These are phyloP conservation scores for Suillus subalutaceus DNA, from an alignment of 768 basidiomycete species.

Conservation along the genomic window DNA sequence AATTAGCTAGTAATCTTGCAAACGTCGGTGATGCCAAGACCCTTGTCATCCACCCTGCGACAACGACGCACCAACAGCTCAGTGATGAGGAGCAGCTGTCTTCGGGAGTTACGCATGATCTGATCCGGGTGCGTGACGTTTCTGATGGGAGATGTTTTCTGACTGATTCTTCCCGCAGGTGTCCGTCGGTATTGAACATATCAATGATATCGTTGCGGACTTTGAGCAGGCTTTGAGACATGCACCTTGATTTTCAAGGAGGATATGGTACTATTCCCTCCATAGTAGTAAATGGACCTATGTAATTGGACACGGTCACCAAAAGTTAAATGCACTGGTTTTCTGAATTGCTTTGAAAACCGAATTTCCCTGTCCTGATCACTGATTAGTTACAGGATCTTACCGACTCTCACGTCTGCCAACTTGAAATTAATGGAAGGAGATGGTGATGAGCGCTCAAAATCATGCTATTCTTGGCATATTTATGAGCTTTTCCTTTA, in stretches of 20 bases:
- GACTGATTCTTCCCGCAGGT: conserved; percentile 29
- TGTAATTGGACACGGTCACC: not conserved
- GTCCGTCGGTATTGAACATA: conserved; percentile 47
- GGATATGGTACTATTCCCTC: not conserved
- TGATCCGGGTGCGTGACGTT: conserved; percentile 51
- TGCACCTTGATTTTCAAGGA: conserved; percentile 15
- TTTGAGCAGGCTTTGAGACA: conserved; percentile 42
- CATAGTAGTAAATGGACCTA: not conserved
- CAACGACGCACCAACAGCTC: conserved; percentile 64
- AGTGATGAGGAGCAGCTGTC: conserved; percentile 47
- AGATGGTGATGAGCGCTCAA: not conserved
- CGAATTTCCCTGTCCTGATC: not conserved
- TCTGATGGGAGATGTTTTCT: not conserved
- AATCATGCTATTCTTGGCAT: not conserved
- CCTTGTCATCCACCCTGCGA: conserved; percentile 60
- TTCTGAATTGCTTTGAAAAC: not conserved
- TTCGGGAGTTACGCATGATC: conserved; percentile 56
- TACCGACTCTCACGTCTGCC: not conserved
- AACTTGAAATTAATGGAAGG: not conserved
- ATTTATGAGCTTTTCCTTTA: not conserved
- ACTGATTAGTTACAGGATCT: not conserved
- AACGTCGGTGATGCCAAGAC: conserved; percentile 74
- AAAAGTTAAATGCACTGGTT: not conserved
- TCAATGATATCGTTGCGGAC: conserved; percentile 50
- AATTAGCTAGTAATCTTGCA: conserved; percentile 71